Evolutionary conservation across 2,329 filamentous ascomycete genomes (phyloP), one percentile per base, ranked within the genome.

Genomic region (Metarhizium brunneum): DNA sequence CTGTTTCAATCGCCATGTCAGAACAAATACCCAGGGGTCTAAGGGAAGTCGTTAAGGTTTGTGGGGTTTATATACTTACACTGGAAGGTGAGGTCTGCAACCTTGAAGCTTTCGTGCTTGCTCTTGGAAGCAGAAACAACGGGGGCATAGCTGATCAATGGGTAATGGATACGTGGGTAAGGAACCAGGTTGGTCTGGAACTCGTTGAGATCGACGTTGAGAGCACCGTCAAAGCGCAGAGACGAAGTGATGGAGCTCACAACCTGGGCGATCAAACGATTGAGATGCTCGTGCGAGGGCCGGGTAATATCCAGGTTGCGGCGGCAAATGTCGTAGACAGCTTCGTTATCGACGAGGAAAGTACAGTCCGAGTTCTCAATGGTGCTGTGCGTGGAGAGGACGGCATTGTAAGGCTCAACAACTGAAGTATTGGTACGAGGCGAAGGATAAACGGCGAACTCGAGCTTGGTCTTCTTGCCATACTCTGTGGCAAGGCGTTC

Each of bases 91-190:
- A 88, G 74, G 62, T 94, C 90, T 59, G 84, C 81, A 55, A 91
- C 86, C 79, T 90, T 90, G 83, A 92, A 92, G 77, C 87, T 90
- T 78, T 94, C 89, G 68, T 94, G 89, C 50, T 85, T 82, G 72
- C 87, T 90, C 81, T 88, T 89, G 76, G 81, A 78, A 57, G 84
- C 83, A 25, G 84, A 87, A 61, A 88, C 78, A 63, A 88, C 85
- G 36, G 85, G 85, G 11, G 85, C 84, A 67, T 88, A 88, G 75
- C 82, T 85, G 74, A 88, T 86, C 50, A 88, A 73, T 53, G 85
- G 85, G 72, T 87, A 88, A 76, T 88, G 85, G 62, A 88, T 88
- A 70, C 85, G 84, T 40, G 85, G 85, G 71, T 86, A 88, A 30
- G 85, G 85, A 54, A 88, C 85, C 73, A 88, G 68, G 76, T 88